Evolutionary conservation across 192 early-diverging fungal species (phyloP).

Genomic region (Coemansia sp.): DNA sequence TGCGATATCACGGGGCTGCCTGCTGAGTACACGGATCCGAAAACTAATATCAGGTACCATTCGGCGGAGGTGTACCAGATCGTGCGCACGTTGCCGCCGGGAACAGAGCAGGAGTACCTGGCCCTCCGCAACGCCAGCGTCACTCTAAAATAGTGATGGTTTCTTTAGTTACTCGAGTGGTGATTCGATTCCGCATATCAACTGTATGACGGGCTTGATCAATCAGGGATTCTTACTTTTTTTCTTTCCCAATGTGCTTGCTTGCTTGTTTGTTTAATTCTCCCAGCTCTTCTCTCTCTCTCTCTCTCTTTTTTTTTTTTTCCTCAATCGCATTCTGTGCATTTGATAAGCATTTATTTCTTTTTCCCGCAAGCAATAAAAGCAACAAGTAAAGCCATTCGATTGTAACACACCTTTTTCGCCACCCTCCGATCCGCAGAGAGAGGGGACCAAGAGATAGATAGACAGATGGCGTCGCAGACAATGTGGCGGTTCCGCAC

Average conservation of each 20-base stretch:
- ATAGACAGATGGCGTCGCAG: conserved; percentile 15
- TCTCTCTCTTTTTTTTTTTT: conserved; percentile 6
- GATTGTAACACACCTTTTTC: not conserved
- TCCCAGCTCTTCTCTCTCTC: not conserved
- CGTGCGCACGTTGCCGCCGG: conserved; percentile 69
- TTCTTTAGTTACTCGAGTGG: not conserved
- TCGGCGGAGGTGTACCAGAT: conserved; percentile 79
- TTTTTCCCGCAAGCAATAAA: no score
- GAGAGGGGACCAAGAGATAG: no score
- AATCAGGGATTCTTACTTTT: conserved; percentile 1
- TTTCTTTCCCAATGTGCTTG: not conserved
- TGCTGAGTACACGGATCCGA: conserved; percentile 85
- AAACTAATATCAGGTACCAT: conserved; percentile 79
- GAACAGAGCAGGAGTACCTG: conserved; percentile 78
- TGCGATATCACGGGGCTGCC: conserved; percentile 89
- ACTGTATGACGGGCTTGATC: not conserved
- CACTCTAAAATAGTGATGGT: conserved; percentile 57
- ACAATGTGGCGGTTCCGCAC: conserved; percentile 33
- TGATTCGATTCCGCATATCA: not conserved
- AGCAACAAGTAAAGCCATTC: no score
- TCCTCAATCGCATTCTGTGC: not conserved
- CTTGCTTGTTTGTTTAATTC: no score
- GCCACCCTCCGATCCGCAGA: not conserved
- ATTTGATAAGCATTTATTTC: no score
- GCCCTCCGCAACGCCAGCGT: conserved; percentile 77